Base-by-base conservation (phyloP, 2,329 filamentous ascomycete species). In the Balansia obtecta region DNA sequence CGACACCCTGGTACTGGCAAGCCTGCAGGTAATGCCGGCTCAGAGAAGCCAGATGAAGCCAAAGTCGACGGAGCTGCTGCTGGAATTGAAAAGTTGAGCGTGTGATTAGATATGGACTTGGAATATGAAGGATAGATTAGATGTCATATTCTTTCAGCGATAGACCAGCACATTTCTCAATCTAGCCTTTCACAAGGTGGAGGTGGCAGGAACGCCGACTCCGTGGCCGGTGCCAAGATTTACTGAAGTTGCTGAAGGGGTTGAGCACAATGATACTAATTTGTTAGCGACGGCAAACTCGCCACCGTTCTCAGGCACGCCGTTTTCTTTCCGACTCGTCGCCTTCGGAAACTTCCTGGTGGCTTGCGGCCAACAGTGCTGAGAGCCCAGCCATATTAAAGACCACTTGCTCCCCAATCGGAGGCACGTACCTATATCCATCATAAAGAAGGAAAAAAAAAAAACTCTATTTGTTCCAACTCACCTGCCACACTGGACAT, bases 1-100 rank as follows among this genome's bases (percentile, higher is more conserved):
- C 74, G 77, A 53, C 77, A 82, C 62, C 83, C 82, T 0, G 78
- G 77, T 16, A 42, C 18, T 30, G 48, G n/a, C 15, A 47, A 51
- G 39, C 9, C 47, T 32, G 18, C 37, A 8, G 45, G 30, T 3
- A n/a, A 48, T 33, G 51, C 27, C 40, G 18, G 41, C 33, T 5
- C 46, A 13, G 48, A 16, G 16, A 45, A 38, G 22, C 20, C 43
- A 37, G 37, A 20, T 22, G 51, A 50, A 42, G 48, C 33, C 15
- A 42, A 43, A 2, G 49, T 51, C 13, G 49, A 51, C 22, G 42
- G 37, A n/a, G 43, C 41, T 11, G 49, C 49, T 30, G 41, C 45
- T 33, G 49, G n/a, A 13, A 22, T 53, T n/a, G 46, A 49, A 8
- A 51, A 53, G 18, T 22, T 53, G 37, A 46, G 45, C 38, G 42